Base-by-base conservation (phyloP, 2,329 filamentous ascomycete species). In the Exutisphaerella laricina region DNA sequence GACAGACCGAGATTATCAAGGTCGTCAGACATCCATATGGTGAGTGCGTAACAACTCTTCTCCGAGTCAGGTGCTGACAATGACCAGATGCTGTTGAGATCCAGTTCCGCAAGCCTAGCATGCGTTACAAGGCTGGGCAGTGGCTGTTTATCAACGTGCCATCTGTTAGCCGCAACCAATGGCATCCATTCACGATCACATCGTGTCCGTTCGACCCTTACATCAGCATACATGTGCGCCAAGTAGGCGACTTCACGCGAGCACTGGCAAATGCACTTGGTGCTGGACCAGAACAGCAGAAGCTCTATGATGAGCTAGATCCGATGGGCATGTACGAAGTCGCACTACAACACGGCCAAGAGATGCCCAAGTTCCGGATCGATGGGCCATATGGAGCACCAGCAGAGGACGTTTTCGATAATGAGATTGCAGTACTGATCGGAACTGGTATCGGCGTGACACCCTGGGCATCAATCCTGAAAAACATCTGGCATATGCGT, bases 161-260 rank as follows among this genome's bases (percentile, higher is more conserved):
- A 0, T 83, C 85, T 5, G 80, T 98, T 41, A 95, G 88, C 52
- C 79, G 75, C 57, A 82, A 88, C 61, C 88, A 98, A 70, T 98
- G 92, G 92, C 92, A 98, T 68, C 92, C 92, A 1, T 98, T 97
- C 65, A 98, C 92, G 60, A 97, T 98, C 66, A 98, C 92, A 2
- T 97, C 92, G 7, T 98, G 92, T 68, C 92, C 92, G 4, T 92
- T 88, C 61, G 92, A 98, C 58, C 85, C 87, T 1, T 97, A 97
- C 61, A 80, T 97, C 54, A 95, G 88, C 28, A 78, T 98, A 21
- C 92, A 98, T 66, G 82, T 98, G 45, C 85, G 92, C 36, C 92
- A 97, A 70, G 90, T 97, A 5, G 92, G 92, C 54, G 92, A 98
- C 69, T 98, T 94, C 63, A 98, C 92, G 9, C 80, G 82, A 48